Percentiles rank a stretch among this genome's conserved stretches.
Evolutionary conservation across 805 yeast genomes (phyloP).

Genomic region (Metschnikowia chrysomelidarum): DNA sequence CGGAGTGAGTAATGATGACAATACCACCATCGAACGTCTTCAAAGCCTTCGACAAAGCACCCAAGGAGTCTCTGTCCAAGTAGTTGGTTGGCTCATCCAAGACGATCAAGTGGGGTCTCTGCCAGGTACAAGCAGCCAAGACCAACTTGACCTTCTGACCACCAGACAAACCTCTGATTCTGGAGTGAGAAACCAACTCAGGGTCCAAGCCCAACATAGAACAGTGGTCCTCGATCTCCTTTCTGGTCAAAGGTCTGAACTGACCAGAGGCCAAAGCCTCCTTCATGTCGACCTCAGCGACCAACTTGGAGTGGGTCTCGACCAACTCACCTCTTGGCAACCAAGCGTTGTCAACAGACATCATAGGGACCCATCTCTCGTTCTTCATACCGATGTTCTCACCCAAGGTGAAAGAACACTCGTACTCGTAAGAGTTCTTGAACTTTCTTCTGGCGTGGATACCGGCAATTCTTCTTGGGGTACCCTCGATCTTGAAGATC

Average conservation of each 20-base stretch:
- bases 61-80: constrained; percentile 98
- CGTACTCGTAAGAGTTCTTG: constrained; percentile 99
- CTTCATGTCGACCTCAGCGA: constrained; percentile 99
- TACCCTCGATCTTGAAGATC: constrained; percentile 98
- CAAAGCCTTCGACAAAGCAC: constrained; percentile 98
- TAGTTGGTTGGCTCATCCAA: constrained; percentile 99
- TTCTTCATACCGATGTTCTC: constrained; percentile 98
- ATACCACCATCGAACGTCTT: constrained; percentile 99
- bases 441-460: constrained; percentile 97
- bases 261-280: constrained; percentile 99
- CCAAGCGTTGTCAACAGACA: constrained; percentile 99
- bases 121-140: constrained; percentile 99
- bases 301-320: constrained; percentile 94
- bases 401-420: constrained; percentile 96
- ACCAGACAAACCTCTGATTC: constrained; percentile 99
- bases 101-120: constrained; percentile 99
- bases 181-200: constrained; percentile 98
- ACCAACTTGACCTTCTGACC: constrained; percentile 99
- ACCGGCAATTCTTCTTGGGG: constrained; percentile 95
- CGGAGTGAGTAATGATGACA: constrained; percentile 99
- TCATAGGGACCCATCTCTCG: constrained; percentile 99
- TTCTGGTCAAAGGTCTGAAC: constrained; percentile 99
- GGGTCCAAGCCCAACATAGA: constrained; percentile 97
- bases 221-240: constrained; percentile 99
- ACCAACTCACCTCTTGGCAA: constrained; percentile 98